Base-by-base conservation (phyloP, 176 grass and related monocot species). In the Oryza punctata region DNA sequence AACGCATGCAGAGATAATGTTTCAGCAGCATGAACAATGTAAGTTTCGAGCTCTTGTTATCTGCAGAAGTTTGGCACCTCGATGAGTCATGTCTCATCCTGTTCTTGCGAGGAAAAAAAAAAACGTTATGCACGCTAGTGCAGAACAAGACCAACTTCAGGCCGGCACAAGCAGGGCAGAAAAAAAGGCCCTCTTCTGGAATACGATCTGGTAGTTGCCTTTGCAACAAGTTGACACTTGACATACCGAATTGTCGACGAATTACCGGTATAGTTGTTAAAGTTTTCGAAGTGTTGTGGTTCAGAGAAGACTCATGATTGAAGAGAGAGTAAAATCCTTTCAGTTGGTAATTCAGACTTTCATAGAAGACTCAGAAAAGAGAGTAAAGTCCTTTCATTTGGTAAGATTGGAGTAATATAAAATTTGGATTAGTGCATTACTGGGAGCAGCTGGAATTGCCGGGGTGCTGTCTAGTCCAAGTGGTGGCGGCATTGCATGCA, bases 11-110 rank as follows among this genome's bases (percentile, higher is more conserved):
- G 5, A 25, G 15, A 3, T n/a, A 1, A 25, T 15, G 44, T 72
- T 57, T 23, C 11, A 43, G 70, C 81, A 71, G 81, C 81, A 6
- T 67, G 81, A 26, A 50, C 5, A 75, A 75, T 75, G 70, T 26
- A 40, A 49, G n/a, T 19, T 64, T 63, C 12, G 32, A 57, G 75
- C 32, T 63, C 54, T 16, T n/a, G 57, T 60, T 10, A 59, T 21
- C 7, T 59, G 49, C 49, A 52, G 49, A 12, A 47, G 13, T 47
- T 47, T 47, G 45, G 45, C 40, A 41, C 10, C 45, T 47, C 45
- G 13, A 12, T 12, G 12, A 3, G 45, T 47, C 45, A 47, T 47
- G 45, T 13, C 45, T 3, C 2, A 13, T 47, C 13, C 45, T 47
- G 2, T 41, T 41, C 37, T 38, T 38, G 7, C 37, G 37, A 38